A percentile compares a stretch with the other conserved stretches of the same genome.
Evolutionary conservation across 2,329 filamentous ascomycete genomes (phyloP).

Genomic region (Diplodia mutila): DNA sequence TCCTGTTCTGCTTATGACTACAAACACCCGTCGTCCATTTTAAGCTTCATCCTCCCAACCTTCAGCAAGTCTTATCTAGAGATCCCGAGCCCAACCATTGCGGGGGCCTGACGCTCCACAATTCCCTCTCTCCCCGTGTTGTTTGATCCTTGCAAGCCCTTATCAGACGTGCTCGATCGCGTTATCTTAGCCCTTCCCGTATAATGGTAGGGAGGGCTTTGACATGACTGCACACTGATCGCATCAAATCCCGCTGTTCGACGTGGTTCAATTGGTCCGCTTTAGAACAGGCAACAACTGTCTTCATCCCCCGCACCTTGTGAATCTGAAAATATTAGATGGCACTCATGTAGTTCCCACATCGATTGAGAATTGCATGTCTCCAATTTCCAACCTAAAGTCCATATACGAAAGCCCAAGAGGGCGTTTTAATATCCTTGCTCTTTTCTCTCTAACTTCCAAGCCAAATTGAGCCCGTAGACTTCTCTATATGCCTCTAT

Average conservation of each 20-base stretch:
- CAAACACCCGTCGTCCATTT: background rate
- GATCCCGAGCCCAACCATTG: background rate
- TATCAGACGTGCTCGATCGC: background rate
- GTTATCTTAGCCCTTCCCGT: too few relatives aligned
- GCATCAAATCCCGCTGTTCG: too few relatives aligned
- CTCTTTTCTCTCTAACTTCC: background rate
- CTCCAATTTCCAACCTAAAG: background rate
- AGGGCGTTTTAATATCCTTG: too few relatives aligned
- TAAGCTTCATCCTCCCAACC: background rate
- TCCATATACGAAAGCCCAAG: background rate
- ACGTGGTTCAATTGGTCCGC: too few relatives aligned
- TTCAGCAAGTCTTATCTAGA: background rate
- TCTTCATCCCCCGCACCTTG: too few relatives aligned
- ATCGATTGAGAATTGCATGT: background rate
- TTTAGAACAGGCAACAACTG: too few relatives aligned
- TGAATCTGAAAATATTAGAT: background rate
- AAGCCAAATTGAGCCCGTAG: background rate
- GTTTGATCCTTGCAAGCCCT: background rate
- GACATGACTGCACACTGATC: too few relatives aligned
- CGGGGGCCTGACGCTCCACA: background rate
- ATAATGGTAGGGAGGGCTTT: too few relatives aligned
- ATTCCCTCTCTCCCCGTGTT: background rate
- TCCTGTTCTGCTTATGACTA: background rate
- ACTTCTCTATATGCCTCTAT: background rate
- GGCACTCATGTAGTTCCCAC: background rate